These are phyloP conservation scores for Physcia stellaris DNA, from an alignment of 495 filamentous ascomycete genomes.

Conservation along the genomic window DNA sequence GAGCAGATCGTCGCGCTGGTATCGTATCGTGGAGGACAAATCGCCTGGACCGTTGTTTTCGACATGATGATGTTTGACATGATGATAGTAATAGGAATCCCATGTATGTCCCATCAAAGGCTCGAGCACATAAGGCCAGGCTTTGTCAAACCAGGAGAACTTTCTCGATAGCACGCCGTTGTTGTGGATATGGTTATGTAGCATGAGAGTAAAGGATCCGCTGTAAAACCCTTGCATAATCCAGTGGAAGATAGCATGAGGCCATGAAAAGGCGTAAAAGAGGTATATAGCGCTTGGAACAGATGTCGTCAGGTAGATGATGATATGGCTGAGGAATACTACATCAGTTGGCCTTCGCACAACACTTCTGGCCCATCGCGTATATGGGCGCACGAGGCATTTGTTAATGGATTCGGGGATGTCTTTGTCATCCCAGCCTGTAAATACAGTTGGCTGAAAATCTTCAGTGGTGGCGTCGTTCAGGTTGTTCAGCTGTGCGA, in stretches of 20 bases:
- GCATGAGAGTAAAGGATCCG: constrained; percentile 65
- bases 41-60: constrained; percentile 70
- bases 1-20: constrained; percentile 52
- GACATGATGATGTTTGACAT: constrained; percentile 75
- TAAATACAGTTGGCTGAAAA: constrained; percentile 43
- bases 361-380: constrained; percentile 35
- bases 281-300: constrained; percentile 52
- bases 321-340: constrained; percentile 62
- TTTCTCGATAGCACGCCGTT: constrained; percentile 46
- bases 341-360: constrained; percentile 53
- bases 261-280: constrained; percentile 48
- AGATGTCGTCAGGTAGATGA: constrained; percentile 55
- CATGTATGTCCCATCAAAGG: constrained; percentile 72
- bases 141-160: constrained; percentile 37
- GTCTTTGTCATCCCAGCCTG: constrained; percentile 33
- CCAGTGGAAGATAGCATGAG: constrained; percentile 50
- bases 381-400: constrained; percentile 42
- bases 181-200: constrained; percentile 73
- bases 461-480: constrained; percentile 34
- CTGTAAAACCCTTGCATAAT: constrained; percentile 47
- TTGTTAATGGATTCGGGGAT: constrained; percentile 28
- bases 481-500: constrained; percentile 32
- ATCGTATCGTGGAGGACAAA: constrained; percentile 59
- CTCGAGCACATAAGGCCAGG: constrained; percentile 61
- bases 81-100: constrained; percentile 75